Evolutionary conservation across 768 basidiomycete species (phyloP).

Genomic region (Podaxis sp.): DNA sequence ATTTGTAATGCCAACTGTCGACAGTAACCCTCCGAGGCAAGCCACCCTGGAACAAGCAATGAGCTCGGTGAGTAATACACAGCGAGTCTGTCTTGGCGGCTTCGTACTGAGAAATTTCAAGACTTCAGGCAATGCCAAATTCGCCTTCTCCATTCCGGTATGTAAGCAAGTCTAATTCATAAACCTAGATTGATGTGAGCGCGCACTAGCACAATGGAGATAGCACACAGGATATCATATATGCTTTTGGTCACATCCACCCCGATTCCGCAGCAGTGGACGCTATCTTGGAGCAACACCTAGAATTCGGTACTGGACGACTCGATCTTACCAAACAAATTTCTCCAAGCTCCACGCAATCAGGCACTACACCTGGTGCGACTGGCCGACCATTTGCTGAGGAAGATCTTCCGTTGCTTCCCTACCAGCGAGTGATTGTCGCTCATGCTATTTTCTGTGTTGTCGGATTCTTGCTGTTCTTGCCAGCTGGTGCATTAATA

Average conservation of each 20-base stretch:
- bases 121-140: conserved; percentile 39
- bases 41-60: conserved; percentile 39
- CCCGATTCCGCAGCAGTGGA: conserved; percentile 45
- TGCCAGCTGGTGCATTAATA: conserved; percentile 51
- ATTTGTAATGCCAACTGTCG: conserved; percentile 58
- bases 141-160: conserved; percentile 53
- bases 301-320: conserved; percentile 35
- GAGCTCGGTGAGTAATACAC: conserved; percentile 33
- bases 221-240: conserved; percentile 49
- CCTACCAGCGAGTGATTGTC: conserved; percentile 48
- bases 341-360: conserved; percentile 13
- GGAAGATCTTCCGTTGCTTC: conserved; percentile 36
- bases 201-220: conserved; percentile 38
- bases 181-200: neutral
- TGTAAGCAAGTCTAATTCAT: conserved; percentile 18
- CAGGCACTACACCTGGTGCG: conserved; percentile 18
- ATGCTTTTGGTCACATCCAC: conserved; percentile 49
- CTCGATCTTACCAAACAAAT: conserved; percentile 48
- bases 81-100: neutral
- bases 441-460: conserved; percentile 53
- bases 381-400: neutral
- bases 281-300: conserved; percentile 48
- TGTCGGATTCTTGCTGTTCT: conserved; percentile 49
- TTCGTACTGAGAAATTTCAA: conserved; percentile 20
- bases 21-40: conserved; percentile 46